Evolutionary conservation across 441 rosid genomes (phyloP), one percentile per base, ranked within the genome.

Genomic region (Cnidoscolus chayamansa): DNA sequence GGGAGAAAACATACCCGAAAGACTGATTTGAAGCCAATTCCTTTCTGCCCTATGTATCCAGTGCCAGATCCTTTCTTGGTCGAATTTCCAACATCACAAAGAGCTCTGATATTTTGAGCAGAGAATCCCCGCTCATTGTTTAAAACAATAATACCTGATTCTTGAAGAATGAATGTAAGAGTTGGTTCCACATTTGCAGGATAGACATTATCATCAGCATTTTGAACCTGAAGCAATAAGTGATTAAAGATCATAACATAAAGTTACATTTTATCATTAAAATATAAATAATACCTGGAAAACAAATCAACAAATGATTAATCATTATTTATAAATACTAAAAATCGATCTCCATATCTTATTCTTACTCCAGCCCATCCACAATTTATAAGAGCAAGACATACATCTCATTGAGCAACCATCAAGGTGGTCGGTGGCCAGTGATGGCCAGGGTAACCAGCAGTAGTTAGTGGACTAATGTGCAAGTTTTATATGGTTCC

Each of bases 1-100:
- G 62, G 30, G 10, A 48, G 31, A 25, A 25, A 48, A 68, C 84
- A 78, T 87, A 96, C 99, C 97, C 97, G 93, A 84, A 93, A 96
- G 66, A 96, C 99, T 69, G 99, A 96, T 84, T 96, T 96, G 85
- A 96, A 96, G 81, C 99, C 99, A 78, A 96, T 96, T 78, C 99
- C 99, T 83, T 96, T 96, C 88, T 91, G 89, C 80, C 99, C 99
- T 51, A 96, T 91, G 83, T 93, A 96, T 63, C 99, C 99, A 73
- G 80, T 61, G 72, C 84, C 84, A 83, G 86, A 85, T 80, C 96
- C 96, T 77, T 89, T 91, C 84, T 96, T 91, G 55, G 99, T 96
- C 43, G 99, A 96, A 80, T 82, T 91, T 76, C 99, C 99, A 85
- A 96, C 90, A 84, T 96, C 99, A 81, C 99, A 93, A 73, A 96